Evolutionary conservation across 345 rosid species (phyloP).

Genomic region (Bruguiera sexangula): DNA sequence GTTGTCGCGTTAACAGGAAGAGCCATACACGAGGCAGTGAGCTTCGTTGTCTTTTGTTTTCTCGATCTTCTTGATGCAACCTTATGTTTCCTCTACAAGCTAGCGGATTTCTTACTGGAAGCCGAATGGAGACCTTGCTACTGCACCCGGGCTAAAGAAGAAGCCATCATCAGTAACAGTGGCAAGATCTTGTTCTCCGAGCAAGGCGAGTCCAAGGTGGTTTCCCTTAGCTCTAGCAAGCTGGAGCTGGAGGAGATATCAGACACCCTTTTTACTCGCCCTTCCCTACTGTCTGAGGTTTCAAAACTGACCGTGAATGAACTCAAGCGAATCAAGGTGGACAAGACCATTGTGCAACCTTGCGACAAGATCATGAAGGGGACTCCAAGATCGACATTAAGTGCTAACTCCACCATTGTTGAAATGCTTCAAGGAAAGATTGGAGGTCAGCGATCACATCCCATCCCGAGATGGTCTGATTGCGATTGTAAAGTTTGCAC

Average conservation of each 20-base stretch:
- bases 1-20: slow-evolving; percentile 16
- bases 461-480: slow-evolving; percentile 85
- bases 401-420: slow-evolving; percentile 60
- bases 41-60: slow-evolving; percentile 75
- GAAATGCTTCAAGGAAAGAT: slow-evolving; percentile 61
- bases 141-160: slow-evolving; percentile 55
- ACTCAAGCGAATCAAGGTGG: slow-evolving; percentile 24
- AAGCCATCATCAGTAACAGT: slow-evolving; percentile 58
- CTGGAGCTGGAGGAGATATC: slow-evolving; percentile 82
- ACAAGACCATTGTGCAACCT: slow-evolving; percentile 28
- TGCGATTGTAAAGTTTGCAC: slow-evolving; percentile 80
- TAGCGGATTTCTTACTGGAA: slow-evolving; percentile 68
- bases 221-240: slow-evolving; percentile 62
- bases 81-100: slow-evolving; percentile 69
- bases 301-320: slow-evolving; percentile 31
- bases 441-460: slow-evolving; percentile 33
- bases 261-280: slow-evolving; percentile 77
- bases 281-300: slow-evolving; percentile 47
- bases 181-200: slow-evolving; percentile 75
- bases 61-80: slow-evolving; percentile 71
- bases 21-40: slow-evolving; percentile 29
- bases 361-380: slow-evolving; percentile 35
- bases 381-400: slow-evolving; percentile 38
- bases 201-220: slow-evolving; percentile 71
- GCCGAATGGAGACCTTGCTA: slow-evolving; percentile 89